These are phyloP conservation scores for Miamiensis avidus DNA, from an alignment of 169 alveolate species.

Conservation along the genomic window DNA sequence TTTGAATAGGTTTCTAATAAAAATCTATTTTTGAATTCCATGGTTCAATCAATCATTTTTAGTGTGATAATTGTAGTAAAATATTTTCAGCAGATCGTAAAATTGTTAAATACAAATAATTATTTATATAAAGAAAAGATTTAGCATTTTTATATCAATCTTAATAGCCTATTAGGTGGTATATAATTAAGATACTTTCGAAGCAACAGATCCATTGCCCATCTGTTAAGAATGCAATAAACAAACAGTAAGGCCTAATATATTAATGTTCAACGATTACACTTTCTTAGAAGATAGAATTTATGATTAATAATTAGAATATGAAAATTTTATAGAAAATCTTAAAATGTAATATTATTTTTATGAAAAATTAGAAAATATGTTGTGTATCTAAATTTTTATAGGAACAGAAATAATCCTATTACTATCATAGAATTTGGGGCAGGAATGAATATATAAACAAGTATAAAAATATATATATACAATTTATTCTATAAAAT, in stretches of 20 bases:
- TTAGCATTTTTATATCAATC: too few species aligned
- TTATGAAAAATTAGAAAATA: conserved; percentile 37
- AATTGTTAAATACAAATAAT: conserved; percentile 35
- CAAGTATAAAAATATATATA: background rate
- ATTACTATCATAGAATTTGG: conserved; percentile 17
- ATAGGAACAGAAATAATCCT: background rate
- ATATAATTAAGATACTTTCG: conserved; percentile 14
- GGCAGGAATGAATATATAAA: conserved; percentile 2
- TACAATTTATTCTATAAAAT: too few species aligned
- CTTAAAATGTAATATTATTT: conserved; percentile 5
- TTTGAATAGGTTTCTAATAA: conserved; percentile 40
- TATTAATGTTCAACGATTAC: conserved; percentile 60
- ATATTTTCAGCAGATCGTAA: conserved; percentile 27
- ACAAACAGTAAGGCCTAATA: conserved; percentile 65
- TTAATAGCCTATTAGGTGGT: background rate
- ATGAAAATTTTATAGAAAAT: background rate
- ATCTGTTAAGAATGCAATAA: conserved; percentile 44
- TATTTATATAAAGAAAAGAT: background rate
- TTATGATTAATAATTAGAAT: conserved; percentile 25
- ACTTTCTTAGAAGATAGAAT: conserved; percentile 41
- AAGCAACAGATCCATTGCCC: conserved; percentile 51
- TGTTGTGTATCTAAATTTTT: conserved; percentile 26
- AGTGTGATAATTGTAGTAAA: conserved; percentile 40
- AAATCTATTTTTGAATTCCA: conserved; percentile 56
- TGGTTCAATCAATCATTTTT: conserved; percentile 58